Evolutionary conservation across 2,329 filamentous ascomycete species (phyloP).

Genomic region (Ceratocystis diversiconidia): DNA sequence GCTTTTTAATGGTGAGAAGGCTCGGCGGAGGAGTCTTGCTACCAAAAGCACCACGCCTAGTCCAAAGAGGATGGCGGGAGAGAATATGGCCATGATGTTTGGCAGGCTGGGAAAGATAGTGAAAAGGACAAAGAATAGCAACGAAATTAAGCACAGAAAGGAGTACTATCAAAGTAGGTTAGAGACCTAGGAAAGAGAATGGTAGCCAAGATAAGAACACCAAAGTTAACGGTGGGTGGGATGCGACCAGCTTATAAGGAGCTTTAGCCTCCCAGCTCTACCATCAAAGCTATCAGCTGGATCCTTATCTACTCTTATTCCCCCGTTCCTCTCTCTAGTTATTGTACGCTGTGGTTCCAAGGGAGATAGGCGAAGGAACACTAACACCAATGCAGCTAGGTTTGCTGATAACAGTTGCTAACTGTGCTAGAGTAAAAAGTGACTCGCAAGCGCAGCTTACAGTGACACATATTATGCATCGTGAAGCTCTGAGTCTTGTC

Average conservation of each 20-base stretch:
- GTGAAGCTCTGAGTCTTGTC: no score
- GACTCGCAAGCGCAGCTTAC: background rate
- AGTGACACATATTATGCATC: no score
- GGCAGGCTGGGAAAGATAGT: background rate
- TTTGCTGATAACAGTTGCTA: background rate
- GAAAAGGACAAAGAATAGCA: background rate
- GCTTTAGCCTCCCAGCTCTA: background rate
- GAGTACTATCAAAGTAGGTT: constrained; percentile 1
- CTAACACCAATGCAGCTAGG: background rate
- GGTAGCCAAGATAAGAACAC: background rate
- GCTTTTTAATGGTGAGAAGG: constrained; percentile 26
- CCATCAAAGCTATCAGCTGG: constrained; percentile 3
- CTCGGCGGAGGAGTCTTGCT: constrained; percentile 22
- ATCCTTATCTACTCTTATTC: background rate
- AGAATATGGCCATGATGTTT: constrained; percentile 20
- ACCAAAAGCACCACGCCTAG: constrained; percentile 21
- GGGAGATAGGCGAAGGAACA: background rate
- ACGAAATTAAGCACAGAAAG: background rate
- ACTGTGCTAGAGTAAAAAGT: background rate
- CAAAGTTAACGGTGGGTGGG: background rate
- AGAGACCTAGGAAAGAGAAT: background rate
- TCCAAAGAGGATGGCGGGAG: constrained; percentile 22
- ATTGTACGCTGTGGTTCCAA: background rate
- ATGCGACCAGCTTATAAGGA: background rate
- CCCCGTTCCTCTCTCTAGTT: background rate